These are phyloP conservation scores for Diaporthe citriasiana DNA, from an alignment of 2,329 filamentous ascomycete genomes.

Conservation along the genomic window DNA sequence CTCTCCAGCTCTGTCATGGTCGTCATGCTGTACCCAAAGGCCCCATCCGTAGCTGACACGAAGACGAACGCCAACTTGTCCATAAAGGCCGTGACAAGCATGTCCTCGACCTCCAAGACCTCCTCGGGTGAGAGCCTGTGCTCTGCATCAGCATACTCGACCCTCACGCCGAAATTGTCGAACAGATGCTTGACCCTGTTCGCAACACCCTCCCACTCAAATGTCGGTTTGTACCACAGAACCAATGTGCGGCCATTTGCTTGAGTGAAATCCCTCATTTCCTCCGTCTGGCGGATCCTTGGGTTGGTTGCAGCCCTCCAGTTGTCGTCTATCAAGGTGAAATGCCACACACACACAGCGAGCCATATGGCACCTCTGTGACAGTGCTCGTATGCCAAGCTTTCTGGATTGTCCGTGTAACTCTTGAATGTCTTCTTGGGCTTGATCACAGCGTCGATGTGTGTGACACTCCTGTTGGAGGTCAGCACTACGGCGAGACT, in stretches of 20 bases:
- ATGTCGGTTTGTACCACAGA: neutral
- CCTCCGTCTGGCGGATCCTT: neutral
- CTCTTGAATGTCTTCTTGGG: neutral
- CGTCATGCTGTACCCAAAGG: neutral
- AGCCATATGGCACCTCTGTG: neutral
- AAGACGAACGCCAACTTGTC: neutral
- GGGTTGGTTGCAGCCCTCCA: neutral
- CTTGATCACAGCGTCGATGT: neutral
- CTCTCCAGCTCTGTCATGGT: neutral
- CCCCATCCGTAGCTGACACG: neutral
- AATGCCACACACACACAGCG: neutral
- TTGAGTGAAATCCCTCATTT: neutral
- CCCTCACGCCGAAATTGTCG: neutral
- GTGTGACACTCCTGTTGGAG: neutral
- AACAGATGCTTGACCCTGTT: neutral
- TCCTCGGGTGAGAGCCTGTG: neutral
- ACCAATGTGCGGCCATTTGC: neutral
- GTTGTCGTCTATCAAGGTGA: neutral
- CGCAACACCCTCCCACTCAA: neutral
- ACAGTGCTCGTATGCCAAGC: neutral
- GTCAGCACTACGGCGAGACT: neutral
- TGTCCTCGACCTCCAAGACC: neutral
- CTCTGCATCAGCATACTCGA: neutral
- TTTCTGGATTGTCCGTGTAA: neutral
- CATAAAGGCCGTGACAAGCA: slow-evolving; percentile 1